Conservation (phyloP, 208 protist species). For the Acanthamoeba triangularis region DNA sequence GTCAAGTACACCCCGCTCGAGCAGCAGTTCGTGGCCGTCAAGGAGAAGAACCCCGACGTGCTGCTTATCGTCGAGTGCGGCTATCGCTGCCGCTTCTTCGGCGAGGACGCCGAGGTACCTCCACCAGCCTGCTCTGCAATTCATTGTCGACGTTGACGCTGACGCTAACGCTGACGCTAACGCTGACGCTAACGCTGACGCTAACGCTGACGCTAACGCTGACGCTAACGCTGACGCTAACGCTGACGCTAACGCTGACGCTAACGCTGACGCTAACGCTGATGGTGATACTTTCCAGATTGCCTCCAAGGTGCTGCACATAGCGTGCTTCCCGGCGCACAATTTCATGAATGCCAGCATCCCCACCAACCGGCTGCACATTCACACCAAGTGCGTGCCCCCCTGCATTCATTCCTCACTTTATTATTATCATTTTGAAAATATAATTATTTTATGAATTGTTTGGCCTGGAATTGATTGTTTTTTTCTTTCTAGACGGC, state of each 20-base stretch:
- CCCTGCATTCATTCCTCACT: not conserved
- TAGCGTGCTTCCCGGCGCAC: conserved; percentile 80
- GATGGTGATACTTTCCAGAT: conserved; percentile 42
- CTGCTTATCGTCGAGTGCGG: conserved; percentile 90
- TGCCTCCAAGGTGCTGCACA: conserved; percentile 87
- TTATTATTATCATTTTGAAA: not conserved
- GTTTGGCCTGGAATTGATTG: too few species aligned
- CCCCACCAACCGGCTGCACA: conserved; percentile 84
- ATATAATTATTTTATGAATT: not conserved
- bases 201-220: too few species aligned
- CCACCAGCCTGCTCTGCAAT: not conserved
- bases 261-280: too few species aligned
- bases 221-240: too few species aligned
- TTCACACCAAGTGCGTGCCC: conserved; percentile 81
- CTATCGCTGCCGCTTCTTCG: conserved; percentile 91
- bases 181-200: too few species aligned
- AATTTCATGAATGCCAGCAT: conserved; percentile 90
- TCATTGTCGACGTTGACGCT: not conserved
- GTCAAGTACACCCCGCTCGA: conserved; percentile 85
- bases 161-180: too few species aligned
- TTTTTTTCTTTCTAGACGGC: not conserved
- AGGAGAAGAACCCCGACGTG: conserved; percentile 87
- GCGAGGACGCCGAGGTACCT: conserved; percentile 87
- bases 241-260: too few species aligned
- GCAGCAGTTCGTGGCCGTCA: conserved; percentile 87